Evolutionary conservation across 495 filamentous ascomycete genomes (phyloP), one percentile per base, ranked within the genome.

Genomic region (Podospora australis): DNA sequence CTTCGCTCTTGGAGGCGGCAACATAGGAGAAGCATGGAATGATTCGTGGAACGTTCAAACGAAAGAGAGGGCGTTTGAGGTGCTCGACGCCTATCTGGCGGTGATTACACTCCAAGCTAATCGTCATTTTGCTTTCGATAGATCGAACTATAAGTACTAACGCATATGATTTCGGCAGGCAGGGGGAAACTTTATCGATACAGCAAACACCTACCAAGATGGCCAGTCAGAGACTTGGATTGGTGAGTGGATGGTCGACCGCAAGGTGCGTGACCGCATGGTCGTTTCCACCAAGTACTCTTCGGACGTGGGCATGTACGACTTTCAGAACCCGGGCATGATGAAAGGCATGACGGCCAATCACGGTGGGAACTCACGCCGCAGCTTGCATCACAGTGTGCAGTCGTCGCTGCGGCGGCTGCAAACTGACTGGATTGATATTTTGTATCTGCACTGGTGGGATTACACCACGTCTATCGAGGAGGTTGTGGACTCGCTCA

Each of bases 371-470:
- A 84, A 83, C 59, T 66, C 70, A 46, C 54, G 69, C 25, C 75
- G 77, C 45, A 74, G 65, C 50, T 50, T 87, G 47, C 70, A 75
- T 41, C 39, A 79, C 21, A 77, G 73, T 16, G 63, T 86, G 16
- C 68, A 75, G 3, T 70, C 72, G 5, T 78, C 71, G 11, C 63
- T 87, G 38, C 66, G 68, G 56, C 84, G 83, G 54, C 71, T 86
- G 20, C 75, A 75, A 48, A 88, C 83, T 0, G 72, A 73, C 47
- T 86, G 73, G 47, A 76, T 87, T 55, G 84, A 87, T 53, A 60
- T 85, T 20, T 64, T 80, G 14, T 82, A 81, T 56, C 46, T 82
- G n/a, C 79, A 82, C 57, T 78, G 71, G 72, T 82, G 78, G 77
- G 78, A 81, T 53, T 78, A 70, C 53, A 71, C 73, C 0, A 78